A percentile compares a stretch with the other conserved stretches of the same genome.
Evolutionary conservation across 2,329 filamentous ascomycete species (phyloP).

Genomic region (Fusarium sp.): DNA sequence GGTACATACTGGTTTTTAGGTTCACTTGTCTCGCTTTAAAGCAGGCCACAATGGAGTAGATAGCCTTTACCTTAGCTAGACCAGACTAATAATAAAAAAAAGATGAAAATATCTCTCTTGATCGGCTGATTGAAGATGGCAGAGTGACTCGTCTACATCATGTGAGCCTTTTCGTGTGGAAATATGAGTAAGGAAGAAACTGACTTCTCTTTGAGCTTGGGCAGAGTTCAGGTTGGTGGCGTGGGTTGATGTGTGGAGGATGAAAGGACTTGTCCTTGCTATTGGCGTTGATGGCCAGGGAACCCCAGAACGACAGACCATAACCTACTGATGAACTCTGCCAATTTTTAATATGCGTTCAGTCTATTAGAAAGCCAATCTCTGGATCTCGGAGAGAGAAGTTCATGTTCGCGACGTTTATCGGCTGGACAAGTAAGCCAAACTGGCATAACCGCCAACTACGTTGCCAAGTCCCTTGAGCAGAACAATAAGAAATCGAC

Average conservation of each 20-base stretch:
- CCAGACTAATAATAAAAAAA: background rate
- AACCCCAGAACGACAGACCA: background rate
- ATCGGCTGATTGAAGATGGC: background rate
- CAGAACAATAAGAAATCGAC: too few species aligned
- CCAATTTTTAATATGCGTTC: background rate
- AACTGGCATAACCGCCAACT: background rate
- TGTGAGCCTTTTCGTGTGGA: background rate
- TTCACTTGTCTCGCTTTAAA: background rate
- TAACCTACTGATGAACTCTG: background rate
- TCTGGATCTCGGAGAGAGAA: background rate
- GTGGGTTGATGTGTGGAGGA: background rate
- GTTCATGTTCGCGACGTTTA: background rate
- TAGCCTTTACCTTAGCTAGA: background rate
- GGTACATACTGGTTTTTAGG: background rate
- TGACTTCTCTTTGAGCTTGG: background rate
- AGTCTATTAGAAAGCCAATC: background rate
- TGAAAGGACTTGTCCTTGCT: background rate
- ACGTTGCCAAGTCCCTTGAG: background rate
- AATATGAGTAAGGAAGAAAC: background rate
- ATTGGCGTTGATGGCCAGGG: background rate
- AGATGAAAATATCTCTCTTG: background rate
- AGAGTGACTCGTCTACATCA: background rate
- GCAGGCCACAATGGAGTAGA: background rate
- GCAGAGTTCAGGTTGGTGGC: background rate
- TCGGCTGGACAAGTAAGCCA: background rate